Conservation (phyloP, 148 eudicot genomes). For the Rheum nobile region DNA sequence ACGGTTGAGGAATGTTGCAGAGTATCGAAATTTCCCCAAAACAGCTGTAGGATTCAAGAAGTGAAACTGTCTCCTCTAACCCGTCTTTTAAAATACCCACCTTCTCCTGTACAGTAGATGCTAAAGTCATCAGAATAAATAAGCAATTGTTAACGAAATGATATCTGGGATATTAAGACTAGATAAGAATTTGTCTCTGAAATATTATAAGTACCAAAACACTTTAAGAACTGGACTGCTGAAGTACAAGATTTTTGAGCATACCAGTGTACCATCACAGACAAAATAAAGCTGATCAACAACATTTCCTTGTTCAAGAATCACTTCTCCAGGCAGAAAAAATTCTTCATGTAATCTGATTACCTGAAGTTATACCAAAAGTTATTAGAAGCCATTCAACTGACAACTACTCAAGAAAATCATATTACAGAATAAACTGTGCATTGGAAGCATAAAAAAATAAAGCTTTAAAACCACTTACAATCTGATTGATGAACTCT, state of each 20-base stretch:
- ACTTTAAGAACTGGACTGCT: neutral
- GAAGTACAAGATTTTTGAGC: neutral
- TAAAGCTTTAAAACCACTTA: slow-evolving; percentile 22
- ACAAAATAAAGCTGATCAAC: slow-evolving; percentile 95
- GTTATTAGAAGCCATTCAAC: neutral
- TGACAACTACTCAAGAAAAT: neutral
- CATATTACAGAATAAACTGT: neutral
- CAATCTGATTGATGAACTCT: slow-evolving; percentile 86
- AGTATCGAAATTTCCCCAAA: slow-evolving; percentile 81
- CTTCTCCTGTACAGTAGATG: slow-evolving; percentile 49
- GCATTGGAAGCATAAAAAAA: neutral
- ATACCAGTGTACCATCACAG: slow-evolving; percentile 79
- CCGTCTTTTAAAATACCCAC: slow-evolving; percentile 51
- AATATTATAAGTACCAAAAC: neutral
- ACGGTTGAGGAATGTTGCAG: slow-evolving; percentile 88
- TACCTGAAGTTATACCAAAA: slow-evolving; percentile 37
- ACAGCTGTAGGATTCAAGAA: slow-evolving; percentile 40
- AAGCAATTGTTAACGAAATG: neutral
- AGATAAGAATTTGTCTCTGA: too few relatives aligned
- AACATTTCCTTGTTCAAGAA: slow-evolving; percentile 79
- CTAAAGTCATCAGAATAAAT: neutral
- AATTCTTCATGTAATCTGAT: slow-evolving; percentile 80
- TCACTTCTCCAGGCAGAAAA: slow-evolving; percentile 93
- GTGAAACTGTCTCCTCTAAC: slow-evolving; percentile 41
- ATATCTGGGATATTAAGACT: too few relatives aligned